Conservation (phyloP, 1,284 basidiomycete species). For the Caloboletus firmus region DNA sequence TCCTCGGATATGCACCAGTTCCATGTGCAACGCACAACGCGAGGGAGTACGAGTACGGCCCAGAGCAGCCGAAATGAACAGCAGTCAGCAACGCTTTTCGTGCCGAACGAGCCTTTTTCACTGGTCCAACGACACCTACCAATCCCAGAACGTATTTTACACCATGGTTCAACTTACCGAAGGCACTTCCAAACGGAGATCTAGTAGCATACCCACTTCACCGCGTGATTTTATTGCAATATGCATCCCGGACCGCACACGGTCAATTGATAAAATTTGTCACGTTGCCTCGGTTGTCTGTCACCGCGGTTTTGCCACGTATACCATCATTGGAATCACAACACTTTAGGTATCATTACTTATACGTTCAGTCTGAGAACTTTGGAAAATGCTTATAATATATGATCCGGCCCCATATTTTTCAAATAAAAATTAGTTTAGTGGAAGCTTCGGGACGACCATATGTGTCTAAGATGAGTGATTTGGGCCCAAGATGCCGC, state of each 20-base stretch:
- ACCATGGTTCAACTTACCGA: neutral
- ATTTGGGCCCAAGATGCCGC: no score
- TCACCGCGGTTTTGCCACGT: neutral
- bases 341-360: no score
- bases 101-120: neutral
- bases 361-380: no score
- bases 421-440: no score
- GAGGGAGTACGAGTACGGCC: neutral
- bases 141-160: neutral
- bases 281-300: neutral
- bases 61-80: neutral
- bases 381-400: no score
- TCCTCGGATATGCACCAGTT: neutral
- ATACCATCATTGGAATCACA: no score
- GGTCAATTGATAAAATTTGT: neutral
- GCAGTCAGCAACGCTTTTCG: neutral
- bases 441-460: no score
- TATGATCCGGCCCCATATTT: no score
- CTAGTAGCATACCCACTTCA: no score
- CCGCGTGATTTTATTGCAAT: neutral
- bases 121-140: neutral
- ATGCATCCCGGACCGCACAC: neutral
- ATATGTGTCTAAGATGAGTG: no score
- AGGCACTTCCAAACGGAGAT: neutral
- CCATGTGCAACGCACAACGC: neutral